Conservation (phyloP, 768 basidiomycete genomes). For the Boletus reticulatus region DNA sequence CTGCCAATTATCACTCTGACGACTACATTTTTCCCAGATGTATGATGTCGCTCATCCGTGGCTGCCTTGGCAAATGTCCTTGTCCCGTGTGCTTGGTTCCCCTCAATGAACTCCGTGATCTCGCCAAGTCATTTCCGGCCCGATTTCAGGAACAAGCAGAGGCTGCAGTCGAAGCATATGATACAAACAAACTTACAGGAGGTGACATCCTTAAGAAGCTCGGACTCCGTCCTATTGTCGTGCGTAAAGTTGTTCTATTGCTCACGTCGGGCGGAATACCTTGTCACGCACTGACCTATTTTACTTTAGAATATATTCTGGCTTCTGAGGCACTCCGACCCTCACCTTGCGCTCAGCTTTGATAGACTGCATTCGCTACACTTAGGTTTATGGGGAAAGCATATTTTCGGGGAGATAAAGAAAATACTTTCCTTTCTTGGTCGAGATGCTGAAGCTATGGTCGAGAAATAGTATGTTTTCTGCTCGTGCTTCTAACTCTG, state of each 20-base stretch:
- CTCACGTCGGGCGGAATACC: no score
- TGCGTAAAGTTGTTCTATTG: background rate
- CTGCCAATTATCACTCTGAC: no score
- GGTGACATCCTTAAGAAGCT: slow-evolving; percentile 12
- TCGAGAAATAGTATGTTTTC: slow-evolving; percentile 25
- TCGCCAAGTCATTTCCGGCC: slow-evolving; percentile 10
- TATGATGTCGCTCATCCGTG: slow-evolving; percentile 39
- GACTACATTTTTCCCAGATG: slow-evolving; percentile 19
- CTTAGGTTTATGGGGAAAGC: slow-evolving; percentile 33
- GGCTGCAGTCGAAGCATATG: background rate
- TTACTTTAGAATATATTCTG: slow-evolving; percentile 40
- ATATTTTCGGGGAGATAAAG: slow-evolving; percentile 30
- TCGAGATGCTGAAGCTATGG: background rate
- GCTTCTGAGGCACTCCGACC: slow-evolving; percentile 33
- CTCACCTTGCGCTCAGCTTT: slow-evolving; percentile 33
- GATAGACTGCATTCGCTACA: slow-evolving; percentile 39
- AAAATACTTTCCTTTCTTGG: slow-evolving; percentile 14
- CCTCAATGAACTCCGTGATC: slow-evolving; percentile 20
- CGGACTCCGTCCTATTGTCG: slow-evolving; percentile 11
- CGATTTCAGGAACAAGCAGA: background rate
- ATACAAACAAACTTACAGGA: background rate
- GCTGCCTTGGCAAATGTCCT: slow-evolving; percentile 27
- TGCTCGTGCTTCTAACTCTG: no score
- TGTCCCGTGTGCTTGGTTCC: slow-evolving; percentile 41
- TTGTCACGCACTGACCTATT: background rate